Evolutionary conservation across 2,329 filamentous ascomycete genomes (phyloP), one percentile per base, ranked within the genome.

Genomic region (Ophiostoma australiae): DNA sequence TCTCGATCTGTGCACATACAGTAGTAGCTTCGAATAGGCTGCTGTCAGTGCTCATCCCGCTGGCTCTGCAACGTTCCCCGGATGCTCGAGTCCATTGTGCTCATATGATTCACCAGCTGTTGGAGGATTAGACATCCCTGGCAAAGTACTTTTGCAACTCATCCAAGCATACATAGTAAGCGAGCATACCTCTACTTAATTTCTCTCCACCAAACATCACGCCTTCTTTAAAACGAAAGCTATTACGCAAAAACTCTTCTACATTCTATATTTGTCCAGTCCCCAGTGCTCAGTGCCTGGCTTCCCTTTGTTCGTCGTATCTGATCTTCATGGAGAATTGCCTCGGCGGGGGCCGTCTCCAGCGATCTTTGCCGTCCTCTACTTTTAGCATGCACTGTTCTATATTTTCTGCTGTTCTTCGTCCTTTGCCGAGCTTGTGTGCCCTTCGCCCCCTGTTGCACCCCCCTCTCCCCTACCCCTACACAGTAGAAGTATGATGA

Each of bases 271-370:
- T 48, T 20, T 20, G 17, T 20, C 17, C 44, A 20, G n/a, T n/a
- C n/a, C n/a, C n/a, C n/a, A n/a, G n/a, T n/a, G n/a, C n/a, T n/a
- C n/a, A n/a, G 44, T 20, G 44, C 44, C 15, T 48, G 44, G 5
- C 52, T n/a, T 23, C 52, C n/a, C 52, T 58, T 58, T 27, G 52
- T 27, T 58, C 52, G 52, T 58, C n/a, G 52, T 58, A 58, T 58
- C n/a, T 58, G 52, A 58, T 58, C 52, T 11, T 4, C 52, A 58
- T n/a, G 23, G n/a, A 58, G 7, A 58, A 58, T 27, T 58, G 52
- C 23, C 52, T 27, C 10, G 52, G 52, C 52, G 52, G 52, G 44
- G 7, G 17, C 52, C 52, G 52, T 27, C 52, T 58, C n/a, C 23
- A 27, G 52, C 52, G n/a, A 58, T 58, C 52, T 58, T 58, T 27